Evolutionary conservation across 202 grass and related monocot genomes (phyloP).

Genomic region (Bolboschoenoplectus hybrid): DNA sequence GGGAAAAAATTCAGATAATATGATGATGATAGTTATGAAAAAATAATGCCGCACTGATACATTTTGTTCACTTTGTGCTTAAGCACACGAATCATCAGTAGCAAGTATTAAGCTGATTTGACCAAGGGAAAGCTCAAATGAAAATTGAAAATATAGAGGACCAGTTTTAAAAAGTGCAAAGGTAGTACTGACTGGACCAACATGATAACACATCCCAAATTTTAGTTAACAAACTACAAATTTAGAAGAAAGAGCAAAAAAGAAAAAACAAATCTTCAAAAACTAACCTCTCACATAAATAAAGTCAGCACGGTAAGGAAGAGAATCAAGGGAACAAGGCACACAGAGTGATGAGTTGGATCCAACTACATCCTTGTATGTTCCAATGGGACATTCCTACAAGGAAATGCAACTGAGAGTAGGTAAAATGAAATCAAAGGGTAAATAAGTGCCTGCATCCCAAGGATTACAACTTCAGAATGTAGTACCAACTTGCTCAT

Average conservation of each 20-base stretch:
- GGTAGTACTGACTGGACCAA: conserved; percentile 1
- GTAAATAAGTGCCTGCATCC: background rate
- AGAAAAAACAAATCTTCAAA: conserved; percentile 20
- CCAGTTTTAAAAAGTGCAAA: background rate
- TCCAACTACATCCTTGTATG: conserved; percentile 83
- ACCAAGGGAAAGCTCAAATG: conserved; percentile 1
- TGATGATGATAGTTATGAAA: background rate
- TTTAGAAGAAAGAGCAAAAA: conserved; percentile 23
- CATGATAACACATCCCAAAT: background rate
- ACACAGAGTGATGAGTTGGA: conserved; percentile 85
- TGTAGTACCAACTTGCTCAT: background rate
- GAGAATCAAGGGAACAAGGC: conserved; percentile 70
- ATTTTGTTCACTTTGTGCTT: conserved; percentile 7
- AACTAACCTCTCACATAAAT: conserved; percentile 91
- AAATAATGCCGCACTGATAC: background rate
- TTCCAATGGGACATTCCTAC: conserved; percentile 97
- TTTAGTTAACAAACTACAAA: background rate
- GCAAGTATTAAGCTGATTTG: background rate
- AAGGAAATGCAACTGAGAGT: conserved; percentile 37
- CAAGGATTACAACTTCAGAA: background rate
- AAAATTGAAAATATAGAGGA: background rate
- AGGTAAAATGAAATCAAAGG: conserved; percentile 6
- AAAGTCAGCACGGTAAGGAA: conserved; percentile 86
- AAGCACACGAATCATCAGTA: background rate
- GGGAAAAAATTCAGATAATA: background rate